A percentile compares a stretch with the other conserved stretches of the same genome.
These are phyloP conservation scores for Cadophora sp. DNA, from an alignment of 2,329 filamentous ascomycete genomes.

Conservation along the genomic window DNA sequence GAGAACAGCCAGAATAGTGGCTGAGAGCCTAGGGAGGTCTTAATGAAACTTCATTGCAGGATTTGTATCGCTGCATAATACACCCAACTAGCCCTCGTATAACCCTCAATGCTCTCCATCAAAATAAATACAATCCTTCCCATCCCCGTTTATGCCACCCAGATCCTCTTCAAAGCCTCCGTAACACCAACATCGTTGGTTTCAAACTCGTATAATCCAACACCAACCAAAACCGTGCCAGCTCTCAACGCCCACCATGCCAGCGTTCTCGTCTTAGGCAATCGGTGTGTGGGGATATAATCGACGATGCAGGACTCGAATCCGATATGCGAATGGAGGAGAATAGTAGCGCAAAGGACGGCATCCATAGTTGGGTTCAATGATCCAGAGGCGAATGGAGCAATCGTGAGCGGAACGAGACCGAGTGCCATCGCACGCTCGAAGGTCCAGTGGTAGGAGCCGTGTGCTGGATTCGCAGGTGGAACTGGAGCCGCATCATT, in stretches of 20 bases:
- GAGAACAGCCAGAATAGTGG: not conserved
- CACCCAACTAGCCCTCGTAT: conserved; percentile 10
- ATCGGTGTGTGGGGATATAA: conserved; percentile 79
- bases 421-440: conserved; percentile 84
- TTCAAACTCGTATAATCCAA: conserved; percentile 98
- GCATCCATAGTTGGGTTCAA: conserved; percentile 91
- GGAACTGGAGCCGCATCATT: conserved; percentile 87
- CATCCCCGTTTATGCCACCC: conserved; percentile 71
- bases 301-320: conserved; percentile 92
- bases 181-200: conserved; percentile 97
- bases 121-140: conserved; percentile 22
- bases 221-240: conserved; percentile 79
- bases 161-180: conserved; percentile 86
- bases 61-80: conserved; percentile 21
- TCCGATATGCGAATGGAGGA: conserved; percentile 95
- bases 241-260: conserved; percentile 80
- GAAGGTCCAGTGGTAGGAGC: conserved; percentile 98
- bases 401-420: conserved; percentile 85
- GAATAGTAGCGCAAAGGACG: conserved; percentile 78
- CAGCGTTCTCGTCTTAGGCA: conserved; percentile 70
- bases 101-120: conserved; percentile 2
- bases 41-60: conserved; percentile 19
- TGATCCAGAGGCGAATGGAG: conserved; percentile 90
- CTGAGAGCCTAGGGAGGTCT: not conserved
- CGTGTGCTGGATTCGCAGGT: conserved; percentile 75